Base-by-base conservation (phyloP, 176 grass and related monocot species). In the Bromus sterilis region DNA sequence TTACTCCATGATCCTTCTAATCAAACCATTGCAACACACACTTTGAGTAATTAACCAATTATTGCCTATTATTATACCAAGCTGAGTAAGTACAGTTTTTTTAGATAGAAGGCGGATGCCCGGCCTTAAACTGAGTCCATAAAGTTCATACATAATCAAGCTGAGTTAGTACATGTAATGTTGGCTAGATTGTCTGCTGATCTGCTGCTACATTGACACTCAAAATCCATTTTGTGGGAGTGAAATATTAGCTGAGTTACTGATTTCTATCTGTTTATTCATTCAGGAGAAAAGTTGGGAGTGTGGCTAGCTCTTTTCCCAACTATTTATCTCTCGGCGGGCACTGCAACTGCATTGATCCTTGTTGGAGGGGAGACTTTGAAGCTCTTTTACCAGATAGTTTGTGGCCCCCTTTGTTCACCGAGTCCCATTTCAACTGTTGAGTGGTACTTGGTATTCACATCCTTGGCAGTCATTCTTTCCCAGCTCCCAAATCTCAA, bases 401-500 rank as follows among this genome's bases (percentile, higher is more conserved):
- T 98, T 11, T 98, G 95, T 0, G 92, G 92, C 8, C 85, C 92
- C 13, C 59, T 89, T 23, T 98, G 95, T 84, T 84, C 89, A 1
- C 79, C 90, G 5, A 93, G 88, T 24, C 95, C 92, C 11, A 94
- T 98, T 74, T 88, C 95, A 3, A 98, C 95, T 0, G 85, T 98
- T 0, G 95, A 98, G 76, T 98, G 95, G 95, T 98, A 98, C 84
- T 84, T 98, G 72, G 95, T 98, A 33, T 98, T 98, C 80, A 95
- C 92, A 70, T 89, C 90, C 25, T 81, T 98, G 56, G 88, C 92
- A 59, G 78, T 98, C 34, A 80, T 98, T 78, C 95, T 98, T 28
- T 98, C 95, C 51, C 95, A 98, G 82, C 92, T 98, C 80, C 95
- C 95, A 55, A 98, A 98, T 82, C 92, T 98, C 53, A 98, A 98